Evolutionary conservation across 208 protist genomes (phyloP).

Genomic region (Acanthamoeba lenticulata): DNA sequence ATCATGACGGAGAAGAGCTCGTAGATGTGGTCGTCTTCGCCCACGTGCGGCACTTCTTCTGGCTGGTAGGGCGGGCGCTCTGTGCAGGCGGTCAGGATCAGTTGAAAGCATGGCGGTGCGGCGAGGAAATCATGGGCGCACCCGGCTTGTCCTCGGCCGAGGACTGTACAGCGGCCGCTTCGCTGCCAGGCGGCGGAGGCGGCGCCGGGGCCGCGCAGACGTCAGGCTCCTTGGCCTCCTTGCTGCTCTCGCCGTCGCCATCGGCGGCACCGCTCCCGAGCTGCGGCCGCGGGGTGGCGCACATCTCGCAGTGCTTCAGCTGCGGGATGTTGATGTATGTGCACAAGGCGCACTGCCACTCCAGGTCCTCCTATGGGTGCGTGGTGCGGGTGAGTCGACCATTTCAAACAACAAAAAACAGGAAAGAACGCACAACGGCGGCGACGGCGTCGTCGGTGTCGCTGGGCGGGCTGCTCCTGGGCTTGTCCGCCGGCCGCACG

Average conservation of each 20-base stretch:
- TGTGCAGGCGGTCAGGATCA: not conserved
- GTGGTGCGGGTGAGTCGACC: too few species aligned
- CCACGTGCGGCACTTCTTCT: conserved; percentile 11
- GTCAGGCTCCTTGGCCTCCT: not conserved
- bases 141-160: too few species aligned
- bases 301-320: conserved; percentile 53
- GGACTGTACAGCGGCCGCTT: too few species aligned
- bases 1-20: conserved; percentile 65
- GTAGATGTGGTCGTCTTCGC: conserved; percentile 23
- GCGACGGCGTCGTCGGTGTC: not conserved
- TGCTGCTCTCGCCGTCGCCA: not conserved
- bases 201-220: not conserved
- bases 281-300: not conserved
- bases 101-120: not conserved
- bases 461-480: not conserved
- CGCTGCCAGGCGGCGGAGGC: not conserved
- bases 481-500: too few species aligned
- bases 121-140: too few species aligned
- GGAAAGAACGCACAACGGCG: not conserved
- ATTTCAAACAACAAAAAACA: too few species aligned
- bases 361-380: conserved; percentile 2
- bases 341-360: conserved; percentile 46
- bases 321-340: conserved; percentile 22
- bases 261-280: not conserved
- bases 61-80: not conserved